Evolutionary conservation across 2,329 filamentous ascomycete species (phyloP), one percentile per base, ranked within the genome.

Genomic region (Helminthosporium solani): DNA sequence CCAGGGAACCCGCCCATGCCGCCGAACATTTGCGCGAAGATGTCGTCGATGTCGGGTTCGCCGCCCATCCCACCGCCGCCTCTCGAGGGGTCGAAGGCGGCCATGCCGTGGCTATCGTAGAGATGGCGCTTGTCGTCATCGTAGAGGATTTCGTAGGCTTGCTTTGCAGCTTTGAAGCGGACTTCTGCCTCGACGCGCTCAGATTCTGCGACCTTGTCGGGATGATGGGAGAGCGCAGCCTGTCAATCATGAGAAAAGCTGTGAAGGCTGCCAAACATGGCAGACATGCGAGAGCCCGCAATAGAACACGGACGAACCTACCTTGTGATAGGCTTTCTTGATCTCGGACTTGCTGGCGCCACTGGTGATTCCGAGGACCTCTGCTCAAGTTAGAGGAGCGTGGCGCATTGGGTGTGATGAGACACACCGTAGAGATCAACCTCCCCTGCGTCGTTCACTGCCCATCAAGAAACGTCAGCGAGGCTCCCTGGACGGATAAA

Each of bases 251-350:
- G n/a, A 49, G 5, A 21, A n/a, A 28, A 39, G 6, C 19, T 35
- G 8, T n/a, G 5, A n/a, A 27, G 12, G 25, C 25, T 7, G 7
- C 7, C 7, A 44, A 33, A 33, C 9, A 21, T 18, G 33, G 15
- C 37, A 33, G 20, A 46, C 15, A 31, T n/a, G 35, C n/a, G 44
- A 41, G 43, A 5, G 47, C 50, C 33, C 41, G 30, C 15, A 33
- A 23, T 27, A 21, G 42, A 35, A 21, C 21, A 18, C 20, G 30
- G n/a, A 5, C 23, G 20, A 44, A 46, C 74, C 60, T 60, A 91
- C 91, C 82, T 95, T 96, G 75, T 92, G 87, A 75, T 96, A 96
- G 51, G 91, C 91, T 74, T 96, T 96, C 72, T 94, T 95, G 73
- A 97, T 87, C 63, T 96, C 88, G 45, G 86, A 82, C 63, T 86